A percentile compares a stretch with the other conserved stretches of the same genome.
Evolutionary conservation across 805 yeast genomes (phyloP).

Genomic region (Yarrowia sp.): DNA sequence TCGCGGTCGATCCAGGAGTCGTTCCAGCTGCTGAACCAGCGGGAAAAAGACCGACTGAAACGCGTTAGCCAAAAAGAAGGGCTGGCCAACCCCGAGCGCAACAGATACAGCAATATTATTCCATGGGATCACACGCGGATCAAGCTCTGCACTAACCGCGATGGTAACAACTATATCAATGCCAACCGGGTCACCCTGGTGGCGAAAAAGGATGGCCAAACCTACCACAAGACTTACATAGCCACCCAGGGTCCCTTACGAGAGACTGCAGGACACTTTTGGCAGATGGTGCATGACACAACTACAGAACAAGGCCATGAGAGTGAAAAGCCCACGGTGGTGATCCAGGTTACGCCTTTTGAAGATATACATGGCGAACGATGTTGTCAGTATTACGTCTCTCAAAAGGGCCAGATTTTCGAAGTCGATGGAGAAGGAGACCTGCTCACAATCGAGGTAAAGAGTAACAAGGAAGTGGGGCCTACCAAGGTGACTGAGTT

Average conservation of each 20-base stretch:
- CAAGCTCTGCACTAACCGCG: slow-evolving; percentile 46
- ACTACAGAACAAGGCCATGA: slow-evolving; percentile 53
- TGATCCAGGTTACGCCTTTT: slow-evolving; percentile 79
- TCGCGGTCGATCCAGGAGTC: slow-evolving; percentile 12
- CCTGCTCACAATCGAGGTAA: background rate
- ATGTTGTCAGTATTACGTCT: slow-evolving; percentile 75
- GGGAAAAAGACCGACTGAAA: slow-evolving; percentile 13
- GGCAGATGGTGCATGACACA: slow-evolving; percentile 66
- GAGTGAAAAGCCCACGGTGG: slow-evolving; percentile 67
- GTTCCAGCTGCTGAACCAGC: background rate
- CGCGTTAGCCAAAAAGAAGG: slow-evolving; percentile 30
- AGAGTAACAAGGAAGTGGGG: slow-evolving; percentile 4
- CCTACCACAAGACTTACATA: slow-evolving; percentile 53
- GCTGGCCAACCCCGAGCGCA: slow-evolving; percentile 50
- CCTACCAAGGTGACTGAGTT: slow-evolving; percentile 32
- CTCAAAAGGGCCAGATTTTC: background rate
- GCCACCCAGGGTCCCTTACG: slow-evolving; percentile 90
- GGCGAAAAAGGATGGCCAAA: slow-evolving; percentile 42
- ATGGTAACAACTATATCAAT: slow-evolving; percentile 71
- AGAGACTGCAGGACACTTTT: slow-evolving; percentile 80
- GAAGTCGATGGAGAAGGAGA: slow-evolving; percentile 33
- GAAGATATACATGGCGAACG: slow-evolving; percentile 71
- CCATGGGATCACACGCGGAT: slow-evolving; percentile 72
- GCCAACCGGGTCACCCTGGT: slow-evolving; percentile 74
- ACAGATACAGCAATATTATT: slow-evolving; percentile 67